Conservation (phyloP, 805 yeast species). For the Priceomyces fermenticarens region DNA sequence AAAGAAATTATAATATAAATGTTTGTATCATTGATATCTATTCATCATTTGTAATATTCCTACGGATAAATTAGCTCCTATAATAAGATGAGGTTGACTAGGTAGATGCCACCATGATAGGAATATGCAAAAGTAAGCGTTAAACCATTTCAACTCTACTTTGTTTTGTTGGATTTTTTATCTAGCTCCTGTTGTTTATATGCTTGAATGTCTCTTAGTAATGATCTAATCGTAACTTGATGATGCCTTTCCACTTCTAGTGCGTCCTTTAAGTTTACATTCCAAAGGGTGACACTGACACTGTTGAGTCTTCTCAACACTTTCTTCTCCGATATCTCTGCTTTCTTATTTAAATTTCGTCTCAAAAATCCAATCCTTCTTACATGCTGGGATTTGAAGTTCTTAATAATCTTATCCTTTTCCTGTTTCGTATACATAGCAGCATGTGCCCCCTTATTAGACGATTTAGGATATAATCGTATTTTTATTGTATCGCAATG, state of each 20-base stretch:
- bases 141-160: too few relatives aligned
- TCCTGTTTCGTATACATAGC: constrained; percentile 25
- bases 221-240: constrained; percentile 24
- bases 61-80: too few relatives aligned
- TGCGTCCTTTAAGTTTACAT: constrained; percentile 43
- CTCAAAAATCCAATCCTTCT: constrained; percentile 21
- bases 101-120: too few relatives aligned
- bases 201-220: constrained; percentile 22
- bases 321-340: constrained; percentile 30
- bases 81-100: too few relatives aligned
- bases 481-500: too few relatives aligned
- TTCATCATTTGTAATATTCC: too few relatives aligned
- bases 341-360: constrained; percentile 18
- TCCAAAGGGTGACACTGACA: constrained; percentile 49
- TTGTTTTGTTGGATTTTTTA: too few relatives aligned
- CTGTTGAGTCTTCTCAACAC: constrained; percentile 42
- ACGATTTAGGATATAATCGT: too few relatives aligned
- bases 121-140: too few relatives aligned
- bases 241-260: constrained; percentile 44
- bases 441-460: too few relatives aligned
- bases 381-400: constrained; percentile 20
- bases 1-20: too few relatives aligned
- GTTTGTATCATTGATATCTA: too few relatives aligned
- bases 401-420: constrained; percentile 33
- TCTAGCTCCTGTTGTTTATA: not conserved